phyloP scores from a whole-genome alignment of 495 filamentous ascomycete genomes.

The Aspergillus wentii region DNA sequence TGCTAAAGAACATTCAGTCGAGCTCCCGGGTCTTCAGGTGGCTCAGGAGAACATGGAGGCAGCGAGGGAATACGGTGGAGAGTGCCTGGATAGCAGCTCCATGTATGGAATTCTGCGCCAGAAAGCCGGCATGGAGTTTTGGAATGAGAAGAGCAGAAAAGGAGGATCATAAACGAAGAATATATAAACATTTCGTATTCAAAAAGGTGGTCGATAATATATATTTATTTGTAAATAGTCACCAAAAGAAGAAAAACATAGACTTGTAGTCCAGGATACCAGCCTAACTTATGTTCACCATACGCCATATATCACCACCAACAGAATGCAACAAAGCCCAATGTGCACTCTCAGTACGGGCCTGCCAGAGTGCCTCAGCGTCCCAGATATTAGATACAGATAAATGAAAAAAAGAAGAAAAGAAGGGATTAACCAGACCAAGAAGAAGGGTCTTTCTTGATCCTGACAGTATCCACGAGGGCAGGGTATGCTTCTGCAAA shows the following conservation, averaged over 20 bases:
- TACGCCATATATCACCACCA: too few relatives aligned
- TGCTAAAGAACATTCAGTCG: constrained; percentile 27
- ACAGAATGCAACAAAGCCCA: too few relatives aligned
- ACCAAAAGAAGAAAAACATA: too few relatives aligned
- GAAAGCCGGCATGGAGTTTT: constrained; percentile 38
- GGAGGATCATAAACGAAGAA: constrained; percentile 8
- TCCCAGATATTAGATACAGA: too few relatives aligned
- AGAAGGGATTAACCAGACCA: neutral
- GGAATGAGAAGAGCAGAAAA: constrained; percentile 43
- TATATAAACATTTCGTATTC: too few relatives aligned
- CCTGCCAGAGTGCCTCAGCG: too few relatives aligned
- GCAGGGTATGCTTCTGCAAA: constrained; percentile 61
- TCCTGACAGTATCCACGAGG: constrained; percentile 49
- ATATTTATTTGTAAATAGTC: neutral
- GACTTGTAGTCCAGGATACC: too few relatives aligned
- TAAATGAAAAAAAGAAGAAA: neutral
- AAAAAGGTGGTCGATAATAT: too few relatives aligned
- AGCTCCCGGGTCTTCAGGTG: constrained; percentile 34
- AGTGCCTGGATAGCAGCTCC: constrained; percentile 40
- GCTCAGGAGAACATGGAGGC: constrained; percentile 36
- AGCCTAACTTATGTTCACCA: too few relatives aligned
- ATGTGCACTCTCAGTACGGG: too few relatives aligned
- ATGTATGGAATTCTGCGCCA: constrained; percentile 42
- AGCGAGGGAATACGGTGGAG: constrained; percentile 36
- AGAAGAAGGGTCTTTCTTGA: constrained; percentile 25